Conservation (phyloP, 1,139 yeast genomes). For the Nakaseomyces uthaithaninus region DNA sequence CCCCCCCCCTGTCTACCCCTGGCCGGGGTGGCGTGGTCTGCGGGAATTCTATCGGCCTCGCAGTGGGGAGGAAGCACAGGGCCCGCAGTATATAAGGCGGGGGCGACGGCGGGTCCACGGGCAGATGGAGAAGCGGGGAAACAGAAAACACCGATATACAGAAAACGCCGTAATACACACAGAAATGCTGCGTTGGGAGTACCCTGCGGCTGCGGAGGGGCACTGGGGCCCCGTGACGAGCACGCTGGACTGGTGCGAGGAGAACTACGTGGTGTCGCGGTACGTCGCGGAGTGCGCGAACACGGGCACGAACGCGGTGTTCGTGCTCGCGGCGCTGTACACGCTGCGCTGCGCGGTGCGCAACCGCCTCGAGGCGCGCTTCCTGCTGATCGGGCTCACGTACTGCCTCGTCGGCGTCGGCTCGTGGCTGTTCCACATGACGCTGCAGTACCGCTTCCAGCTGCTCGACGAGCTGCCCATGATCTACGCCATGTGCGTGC, state of each 20-base stretch:
- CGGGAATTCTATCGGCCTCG: too few relatives aligned
- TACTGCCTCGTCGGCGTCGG: conserved; percentile 88
- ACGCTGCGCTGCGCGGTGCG: conserved; percentile 54
- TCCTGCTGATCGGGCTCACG: conserved; percentile 63
- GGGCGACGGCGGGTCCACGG: too few relatives aligned
- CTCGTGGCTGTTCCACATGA: conserved; percentile 94
- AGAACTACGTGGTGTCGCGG: conserved; percentile 77
- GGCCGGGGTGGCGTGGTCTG: too few relatives aligned
- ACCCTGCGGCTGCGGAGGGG: conserved; percentile 31
- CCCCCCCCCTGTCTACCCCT: too few relatives aligned
- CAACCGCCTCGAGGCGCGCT: conserved; percentile 61
- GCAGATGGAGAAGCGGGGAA: not conserved
- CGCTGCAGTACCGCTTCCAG: conserved; percentile 79
- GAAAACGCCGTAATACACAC: too few relatives aligned
- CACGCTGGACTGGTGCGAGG: conserved; percentile 96
- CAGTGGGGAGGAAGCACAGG: too few relatives aligned
- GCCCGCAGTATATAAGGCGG: too few relatives aligned
- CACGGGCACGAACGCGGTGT: conserved; percentile 66
- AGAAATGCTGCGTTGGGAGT: conserved; percentile 24
- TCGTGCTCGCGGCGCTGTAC: conserved; percentile 56
- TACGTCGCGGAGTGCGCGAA: conserved; percentile 86
- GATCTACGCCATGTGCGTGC: conserved; percentile 95
- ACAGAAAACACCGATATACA: not conserved
- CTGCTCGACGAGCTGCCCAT: conserved; percentile 91
- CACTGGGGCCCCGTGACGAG: conserved; percentile 38